These are phyloP conservation scores for Cercospora citrullina DNA, from an alignment of 2,329 filamentous ascomycete species.

Conservation along the genomic window DNA sequence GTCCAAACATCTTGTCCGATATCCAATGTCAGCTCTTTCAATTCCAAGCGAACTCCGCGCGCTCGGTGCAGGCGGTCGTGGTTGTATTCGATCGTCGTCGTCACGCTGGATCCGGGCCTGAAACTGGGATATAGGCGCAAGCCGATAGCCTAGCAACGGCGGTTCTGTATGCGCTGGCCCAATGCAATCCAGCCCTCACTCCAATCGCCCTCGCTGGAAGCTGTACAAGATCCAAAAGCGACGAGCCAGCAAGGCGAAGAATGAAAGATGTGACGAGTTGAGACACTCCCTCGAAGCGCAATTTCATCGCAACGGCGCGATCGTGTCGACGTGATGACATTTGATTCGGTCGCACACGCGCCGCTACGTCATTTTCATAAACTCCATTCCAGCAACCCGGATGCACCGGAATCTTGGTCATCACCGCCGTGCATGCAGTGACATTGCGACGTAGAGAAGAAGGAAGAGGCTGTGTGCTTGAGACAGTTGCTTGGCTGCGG, in stretches of 20 bases:
- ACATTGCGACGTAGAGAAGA: not conserved
- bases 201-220: not conserved
- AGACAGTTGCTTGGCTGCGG: not conserved
- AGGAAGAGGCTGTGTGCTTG: not conserved
- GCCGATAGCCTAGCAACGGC: not conserved
- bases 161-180: not conserved
- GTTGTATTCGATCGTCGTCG: not conserved
- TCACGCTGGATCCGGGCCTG: not conserved
- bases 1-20: conserved; percentile 38
- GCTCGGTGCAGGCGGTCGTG: not conserved
- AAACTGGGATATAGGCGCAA: not conserved
- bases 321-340: not conserved
- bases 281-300: not conserved
- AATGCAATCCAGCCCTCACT: too few relatives aligned
- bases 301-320: not conserved
- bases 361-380: not conserved
- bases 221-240: not conserved
- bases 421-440: not conserved
- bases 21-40: not conserved
- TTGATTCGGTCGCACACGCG: not conserved
- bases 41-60: not conserved
- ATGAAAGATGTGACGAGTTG: not conserved
- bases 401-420: not conserved
- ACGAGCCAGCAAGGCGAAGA: not conserved
- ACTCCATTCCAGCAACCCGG: not conserved